Evolutionary conservation across 139 green algal species (phyloP).

Genomic region (Picochlorum sp.): DNA sequence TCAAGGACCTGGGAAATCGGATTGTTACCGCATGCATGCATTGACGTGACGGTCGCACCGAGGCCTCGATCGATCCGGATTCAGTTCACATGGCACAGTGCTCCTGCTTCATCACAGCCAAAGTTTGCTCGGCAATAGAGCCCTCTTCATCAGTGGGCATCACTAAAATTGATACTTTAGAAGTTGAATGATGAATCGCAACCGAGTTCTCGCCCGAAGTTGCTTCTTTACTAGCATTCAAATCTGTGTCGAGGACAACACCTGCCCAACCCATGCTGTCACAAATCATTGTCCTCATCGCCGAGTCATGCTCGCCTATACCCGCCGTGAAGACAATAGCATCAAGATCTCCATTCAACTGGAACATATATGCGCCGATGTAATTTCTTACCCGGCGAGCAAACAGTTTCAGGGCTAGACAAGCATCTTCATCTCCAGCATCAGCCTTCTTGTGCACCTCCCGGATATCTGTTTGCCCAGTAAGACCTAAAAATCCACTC

Average conservation of each 20-base stretch:
- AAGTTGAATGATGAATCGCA: constrained; percentile 39
- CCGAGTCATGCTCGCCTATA: constrained; percentile 31
- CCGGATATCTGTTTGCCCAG: constrained; percentile 53
- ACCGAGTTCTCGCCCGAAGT: background rate
- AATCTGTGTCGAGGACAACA: constrained; percentile 49
- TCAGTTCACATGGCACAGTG: background rate
- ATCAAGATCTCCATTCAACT: constrained; percentile 64
- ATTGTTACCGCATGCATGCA: no score
- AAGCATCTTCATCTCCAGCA: constrained; percentile 33
- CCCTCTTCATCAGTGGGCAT: constrained; percentile 89
- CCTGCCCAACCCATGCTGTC: constrained; percentile 33
- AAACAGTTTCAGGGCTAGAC: constrained; percentile 74
- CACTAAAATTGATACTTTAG: constrained; percentile 58
- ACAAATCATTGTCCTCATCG: constrained; percentile 9
- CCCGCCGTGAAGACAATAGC: constrained; percentile 79
- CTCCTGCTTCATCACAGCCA: constrained; percentile 33
- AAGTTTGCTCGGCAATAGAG: constrained; percentile 71
- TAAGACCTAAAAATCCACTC: constrained; percentile 37
- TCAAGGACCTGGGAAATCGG: no score
- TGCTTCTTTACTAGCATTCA: constrained; percentile 40
- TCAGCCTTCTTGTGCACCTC: constrained; percentile 40
- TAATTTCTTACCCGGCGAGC: constrained; percentile 79
- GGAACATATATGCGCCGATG: constrained; percentile 68
- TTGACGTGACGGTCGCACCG: no score
- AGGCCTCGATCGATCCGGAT: background rate